phyloP scores from a whole-genome alignment of 2,329 filamentous ascomycete species.

The Aspergillus intermedius region DNA sequence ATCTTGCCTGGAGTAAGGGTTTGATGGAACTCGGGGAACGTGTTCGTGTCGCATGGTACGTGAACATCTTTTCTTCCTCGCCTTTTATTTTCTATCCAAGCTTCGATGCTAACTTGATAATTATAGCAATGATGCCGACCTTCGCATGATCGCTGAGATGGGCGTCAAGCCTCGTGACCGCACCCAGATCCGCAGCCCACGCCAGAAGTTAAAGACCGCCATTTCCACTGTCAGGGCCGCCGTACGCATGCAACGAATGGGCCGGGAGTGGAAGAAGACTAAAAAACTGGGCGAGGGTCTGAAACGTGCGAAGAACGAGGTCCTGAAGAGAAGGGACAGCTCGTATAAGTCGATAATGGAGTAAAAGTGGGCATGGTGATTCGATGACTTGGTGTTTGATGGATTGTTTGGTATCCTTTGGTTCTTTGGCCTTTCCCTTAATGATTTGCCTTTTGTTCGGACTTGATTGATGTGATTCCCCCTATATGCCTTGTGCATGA shows the following conservation, averaged over 20 bases:
- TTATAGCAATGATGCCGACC: conserved; percentile 80
- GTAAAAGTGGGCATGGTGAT: conserved; percentile 2
- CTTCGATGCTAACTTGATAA: conserved; percentile 19
- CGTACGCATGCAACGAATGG: conserved; percentile 41
- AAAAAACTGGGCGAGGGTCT: conserved; percentile 39
- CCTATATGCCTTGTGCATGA: neutral
- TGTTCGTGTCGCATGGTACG: conserved; percentile 66
- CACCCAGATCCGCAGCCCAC: conserved; percentile 26
- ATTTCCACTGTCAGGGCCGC: conserved; percentile 39
- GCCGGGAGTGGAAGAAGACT: conserved; percentile 39
- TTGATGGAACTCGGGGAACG: conserved; percentile 75
- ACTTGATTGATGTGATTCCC: conserved; percentile 18
- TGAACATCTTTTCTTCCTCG: conserved; percentile 22
- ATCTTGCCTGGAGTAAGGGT: conserved; percentile 79
- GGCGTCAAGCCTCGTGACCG: conserved; percentile 51
- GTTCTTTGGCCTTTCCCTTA: conserved; percentile 9
- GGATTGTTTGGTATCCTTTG: conserved; percentile 15
- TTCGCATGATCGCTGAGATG: conserved; percentile 78
- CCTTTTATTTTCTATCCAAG: conserved; percentile 1
- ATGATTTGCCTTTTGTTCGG: conserved; percentile 12
- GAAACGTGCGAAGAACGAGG: conserved; percentile 36
- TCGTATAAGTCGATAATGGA: conserved; percentile 17
- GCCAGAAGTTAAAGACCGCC: conserved; percentile 37
- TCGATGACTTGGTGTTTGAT: conserved; percentile 32
- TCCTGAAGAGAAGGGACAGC: conserved; percentile 32